Percentiles rank a stretch among this genome's conserved stretches.
Evolutionary conservation across 1,284 basidiomycete species (phyloP).

Genomic region (Trichosporon sp.): DNA sequence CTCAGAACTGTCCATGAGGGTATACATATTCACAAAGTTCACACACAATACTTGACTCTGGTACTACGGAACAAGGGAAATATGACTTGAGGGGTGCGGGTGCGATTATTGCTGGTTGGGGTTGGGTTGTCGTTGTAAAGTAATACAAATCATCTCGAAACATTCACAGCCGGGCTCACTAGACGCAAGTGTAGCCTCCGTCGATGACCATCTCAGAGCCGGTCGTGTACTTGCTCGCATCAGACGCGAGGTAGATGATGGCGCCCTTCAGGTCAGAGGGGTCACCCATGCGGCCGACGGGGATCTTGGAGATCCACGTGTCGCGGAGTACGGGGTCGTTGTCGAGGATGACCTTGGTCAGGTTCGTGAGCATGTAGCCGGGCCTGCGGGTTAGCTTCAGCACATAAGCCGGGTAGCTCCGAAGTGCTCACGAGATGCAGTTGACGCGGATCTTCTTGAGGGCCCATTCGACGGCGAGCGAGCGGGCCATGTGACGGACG

Average conservation of each 20-base stretch:
- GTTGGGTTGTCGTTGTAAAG: too few species aligned
- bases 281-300: constrained; percentile 65
- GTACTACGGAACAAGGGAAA: background rate
- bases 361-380: constrained; percentile 85
- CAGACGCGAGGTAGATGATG: constrained; percentile 55
- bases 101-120: background rate
- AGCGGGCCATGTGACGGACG: constrained; percentile 60
- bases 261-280: constrained; percentile 62
- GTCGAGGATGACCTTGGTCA: constrained; percentile 76
- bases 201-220: constrained; percentile 37
- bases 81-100: background rate
- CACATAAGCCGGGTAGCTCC: background rate
- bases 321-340: constrained; percentile 70
- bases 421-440: constrained; percentile 48
- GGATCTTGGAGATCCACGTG: constrained; percentile 87
- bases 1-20: constrained; percentile 2
- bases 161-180: constrained; percentile 8
- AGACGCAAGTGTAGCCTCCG: constrained; percentile 40
- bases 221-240: constrained; percentile 49
- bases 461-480: constrained; percentile 63
- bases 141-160: background rate
- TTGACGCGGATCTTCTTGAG: constrained; percentile 61
- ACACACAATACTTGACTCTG: background rate
- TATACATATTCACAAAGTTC: constrained; percentile 10
- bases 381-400: constrained; percentile 61